Evolutionary conservation across 768 basidiomycete genomes (phyloP), one percentile per base, ranked within the genome.

Genomic region (Amylocystis lapponica): DNA sequence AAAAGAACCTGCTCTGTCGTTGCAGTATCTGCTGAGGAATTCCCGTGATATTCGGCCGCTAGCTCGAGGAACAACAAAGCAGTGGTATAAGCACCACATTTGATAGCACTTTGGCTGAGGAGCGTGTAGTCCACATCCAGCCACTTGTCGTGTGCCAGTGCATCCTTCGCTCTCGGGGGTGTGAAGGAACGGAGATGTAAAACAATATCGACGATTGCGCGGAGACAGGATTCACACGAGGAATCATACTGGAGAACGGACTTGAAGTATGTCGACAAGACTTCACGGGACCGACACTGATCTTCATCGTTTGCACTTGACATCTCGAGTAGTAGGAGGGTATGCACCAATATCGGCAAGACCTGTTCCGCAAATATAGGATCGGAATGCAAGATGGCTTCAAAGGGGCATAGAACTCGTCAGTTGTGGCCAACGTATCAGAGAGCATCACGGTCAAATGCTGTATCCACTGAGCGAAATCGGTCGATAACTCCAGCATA

Each of bases 31-130:
- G 54, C 45, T 0, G 51, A 43, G n/a, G 56, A 56, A 6, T 64
- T 61, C 16, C 55, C 48, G 3, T 54, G 36, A 47, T 75, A 66
- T 44, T 90, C 83, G 19, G 67, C 66, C 0, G 80, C 83, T 11
- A 95, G 71, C 55, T 98, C 95, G 26, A 96, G 68, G 58, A 94
- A 95, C 21, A 98, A 70, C 19, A 97, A 69, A 0, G 90, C 86
- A 0, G 94, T 94, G 4, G 91, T 91, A 59, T 88, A 96, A 7
- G 88, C 81, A 0, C 86, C 87, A 45, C 83, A 92, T 27, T 66
- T 59, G 42, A 89, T 78, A 3, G 94, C 87, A 27, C 78, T 83
- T 48, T 68, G 68, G 9, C 84, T 81, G 19, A 98, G 72, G 5
- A 90, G 65, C 2, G 75, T 57, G 55, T 75, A 89, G 50, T 95